phyloP scores from a whole-genome alignment of 768 basidiomycete genomes.

The Pleurotus cornucopiae region DNA sequence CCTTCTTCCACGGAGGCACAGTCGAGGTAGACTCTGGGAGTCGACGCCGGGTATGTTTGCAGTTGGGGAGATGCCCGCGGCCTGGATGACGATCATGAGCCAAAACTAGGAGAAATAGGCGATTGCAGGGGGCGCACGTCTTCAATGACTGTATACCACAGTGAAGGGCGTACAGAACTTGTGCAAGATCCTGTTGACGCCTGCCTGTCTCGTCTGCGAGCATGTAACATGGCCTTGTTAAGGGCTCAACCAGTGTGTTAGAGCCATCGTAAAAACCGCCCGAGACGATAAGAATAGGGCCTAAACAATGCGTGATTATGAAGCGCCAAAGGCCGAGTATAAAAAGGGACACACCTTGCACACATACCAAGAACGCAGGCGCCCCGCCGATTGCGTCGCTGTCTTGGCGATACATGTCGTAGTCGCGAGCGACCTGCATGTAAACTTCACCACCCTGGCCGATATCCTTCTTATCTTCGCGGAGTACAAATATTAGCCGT shows the following conservation, averaged over 20 bases:
- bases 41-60: not conserved
- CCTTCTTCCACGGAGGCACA: not conserved
- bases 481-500: not conserved
- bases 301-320: not conserved
- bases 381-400: not conserved
- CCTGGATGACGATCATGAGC: not conserved
- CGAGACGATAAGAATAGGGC: not conserved
- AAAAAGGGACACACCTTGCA: not conserved
- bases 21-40: slow-evolving; percentile 1
- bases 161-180: slow-evolving; percentile 1
- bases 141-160: not conserved
- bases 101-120: not conserved
- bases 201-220: not conserved
- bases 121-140: not conserved
- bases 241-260: not conserved
- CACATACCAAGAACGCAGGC: slow-evolving; percentile 1
- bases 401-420: not conserved
- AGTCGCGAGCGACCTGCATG: slow-evolving; percentile 1
- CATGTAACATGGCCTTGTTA: not conserved
- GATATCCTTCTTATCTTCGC: not conserved
- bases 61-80: not conserved
- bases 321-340: not conserved
- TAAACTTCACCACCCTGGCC: slow-evolving; percentile 1
- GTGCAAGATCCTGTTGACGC: not conserved
- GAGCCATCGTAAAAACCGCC: slow-evolving; percentile 3